Evolutionary conservation across 331 rosid genomes (phyloP).

Genomic region (Acacia pycnantha): DNA sequence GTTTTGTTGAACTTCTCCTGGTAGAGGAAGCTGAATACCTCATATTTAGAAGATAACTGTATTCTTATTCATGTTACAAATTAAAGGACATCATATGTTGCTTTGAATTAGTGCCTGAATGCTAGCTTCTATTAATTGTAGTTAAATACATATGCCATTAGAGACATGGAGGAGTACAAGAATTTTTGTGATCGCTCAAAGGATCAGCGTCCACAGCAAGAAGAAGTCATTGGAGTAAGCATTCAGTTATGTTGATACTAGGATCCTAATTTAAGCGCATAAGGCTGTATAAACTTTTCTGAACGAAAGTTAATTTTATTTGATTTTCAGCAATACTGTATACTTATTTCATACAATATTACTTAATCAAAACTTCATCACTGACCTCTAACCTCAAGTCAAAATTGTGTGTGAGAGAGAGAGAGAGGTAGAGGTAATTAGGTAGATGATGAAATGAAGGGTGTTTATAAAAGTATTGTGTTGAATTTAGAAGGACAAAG

Average conservation of each 20-base stretch:
- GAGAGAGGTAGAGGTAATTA: neutral
- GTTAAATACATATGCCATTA: slow-evolving; percentile 85
- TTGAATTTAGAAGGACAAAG: too few species aligned
- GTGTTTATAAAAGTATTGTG: neutral
- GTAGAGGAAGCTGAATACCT: neutral
- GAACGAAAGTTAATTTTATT: neutral
- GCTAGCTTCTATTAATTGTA: slow-evolving; percentile 40
- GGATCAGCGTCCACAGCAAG: slow-evolving; percentile 93
- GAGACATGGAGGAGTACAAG: slow-evolving; percentile 95
- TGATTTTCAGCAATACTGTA: neutral
- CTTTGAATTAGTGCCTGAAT: slow-evolving; percentile 18
- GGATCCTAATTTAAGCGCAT: neutral
- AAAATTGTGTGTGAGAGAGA: too few species aligned
- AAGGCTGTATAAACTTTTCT: neutral
- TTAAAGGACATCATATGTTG: neutral
- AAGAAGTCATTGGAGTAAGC: slow-evolving; percentile 92
- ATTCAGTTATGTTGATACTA: neutral
- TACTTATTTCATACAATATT: neutral
- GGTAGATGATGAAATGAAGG: neutral
- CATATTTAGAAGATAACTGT: neutral
- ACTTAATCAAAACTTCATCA: neutral
- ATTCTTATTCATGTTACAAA: neutral
- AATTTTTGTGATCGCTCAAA: slow-evolving; percentile 94
- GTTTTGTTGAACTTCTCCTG: neutral
- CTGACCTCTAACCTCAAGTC: neutral